These are phyloP conservation scores for Trametes coccinea DNA, from an alignment of 768 basidiomycete species.

Conservation along the genomic window DNA sequence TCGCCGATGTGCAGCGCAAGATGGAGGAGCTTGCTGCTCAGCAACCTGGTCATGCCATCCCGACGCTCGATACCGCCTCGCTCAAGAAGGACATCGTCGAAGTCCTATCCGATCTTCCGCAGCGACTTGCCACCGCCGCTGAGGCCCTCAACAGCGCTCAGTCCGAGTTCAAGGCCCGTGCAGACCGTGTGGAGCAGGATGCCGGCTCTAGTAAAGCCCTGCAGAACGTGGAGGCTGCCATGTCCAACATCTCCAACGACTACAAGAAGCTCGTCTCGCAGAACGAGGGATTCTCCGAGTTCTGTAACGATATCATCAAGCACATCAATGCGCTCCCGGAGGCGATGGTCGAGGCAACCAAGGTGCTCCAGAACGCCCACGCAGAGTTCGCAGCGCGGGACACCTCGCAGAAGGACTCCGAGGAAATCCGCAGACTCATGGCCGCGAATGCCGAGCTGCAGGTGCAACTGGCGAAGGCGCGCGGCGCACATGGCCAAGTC, in stretches of 20 bases:
- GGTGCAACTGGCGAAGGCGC: conserved; percentile 72
- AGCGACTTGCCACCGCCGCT: conserved; percentile 45
- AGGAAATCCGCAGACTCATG: conserved; percentile 62
- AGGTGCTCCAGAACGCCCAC: conserved; percentile 58
- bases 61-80: conserved; percentile 20
- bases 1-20: conserved; percentile 24
- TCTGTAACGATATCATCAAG: conserved; percentile 54
- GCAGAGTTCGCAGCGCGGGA: conserved; percentile 64
- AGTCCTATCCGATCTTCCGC: conserved; percentile 50
- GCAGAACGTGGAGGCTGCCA: conserved; percentile 45
- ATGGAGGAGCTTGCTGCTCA: conserved; percentile 20
- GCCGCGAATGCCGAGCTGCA: conserved; percentile 65
- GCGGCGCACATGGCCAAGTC: conserved; percentile 73
- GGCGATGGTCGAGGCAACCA: conserved; percentile 51
- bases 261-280: conserved; percentile 52
- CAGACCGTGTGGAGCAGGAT: conserved; percentile 23
- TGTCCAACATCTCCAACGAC: conserved; percentile 51
- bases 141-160: conserved; percentile 42
- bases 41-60: not conserved
- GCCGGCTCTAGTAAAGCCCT: conserved; percentile 29
- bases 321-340: conserved; percentile 63
- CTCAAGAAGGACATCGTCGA: conserved; percentile 29
- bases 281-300: conserved; percentile 47
- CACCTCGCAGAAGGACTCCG: conserved; percentile 59
- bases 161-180: conserved; percentile 23